Evolutionary conservation across 108 stramenopile species (phyloP), one percentile per base, ranked within the genome.

Genomic region (Skeletonema tropicum): DNA sequence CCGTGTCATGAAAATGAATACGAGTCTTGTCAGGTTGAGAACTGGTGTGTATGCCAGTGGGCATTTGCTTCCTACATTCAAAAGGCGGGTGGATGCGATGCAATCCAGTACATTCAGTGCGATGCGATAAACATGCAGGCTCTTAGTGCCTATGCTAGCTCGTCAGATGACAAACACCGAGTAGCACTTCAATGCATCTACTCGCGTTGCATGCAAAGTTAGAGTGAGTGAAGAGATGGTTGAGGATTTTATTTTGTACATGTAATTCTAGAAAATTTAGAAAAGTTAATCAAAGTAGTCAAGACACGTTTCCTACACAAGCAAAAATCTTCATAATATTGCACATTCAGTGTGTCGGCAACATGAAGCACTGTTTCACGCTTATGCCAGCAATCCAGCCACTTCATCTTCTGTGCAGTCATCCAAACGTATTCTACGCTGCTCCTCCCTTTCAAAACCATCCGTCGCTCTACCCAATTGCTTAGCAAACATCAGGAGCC

Each of bases 401-500:
- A 30, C 48, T 33, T 76, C 33, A 23, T 29, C 68, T 39, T 41
- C 15, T 29, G 57, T 19, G 6, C 65, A 58, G 64, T 23, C 57
- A 29, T 39, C 26, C 49, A 60, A 45, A 3, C 38, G 21, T 62
- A 26, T 49, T 25, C 5, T 66, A 26, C 71, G 57, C 45, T 68
- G 57, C 45, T 68, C 70, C 49, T 45, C 70, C n/a, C 70, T 48
- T 49, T 81, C 80, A 35, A 72, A 81, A 13, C 64, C 57, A 17
- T 48, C 62, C 6, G 70, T 76, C 14, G 89, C 87, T 19, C 58
- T 60, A 10, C 88, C 85, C 45, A 91, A 76, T 65, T 81, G 74
- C 30, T 60, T 69, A 36, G 82, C 88, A 60, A 94, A 70, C 9
- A 73, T 36, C 1, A 90, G 29, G 23, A 90, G 67, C 89, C 90